phyloP scores from a whole-genome alignment of 805 yeast species.

The Jamesozyma spencerorum region DNA sequence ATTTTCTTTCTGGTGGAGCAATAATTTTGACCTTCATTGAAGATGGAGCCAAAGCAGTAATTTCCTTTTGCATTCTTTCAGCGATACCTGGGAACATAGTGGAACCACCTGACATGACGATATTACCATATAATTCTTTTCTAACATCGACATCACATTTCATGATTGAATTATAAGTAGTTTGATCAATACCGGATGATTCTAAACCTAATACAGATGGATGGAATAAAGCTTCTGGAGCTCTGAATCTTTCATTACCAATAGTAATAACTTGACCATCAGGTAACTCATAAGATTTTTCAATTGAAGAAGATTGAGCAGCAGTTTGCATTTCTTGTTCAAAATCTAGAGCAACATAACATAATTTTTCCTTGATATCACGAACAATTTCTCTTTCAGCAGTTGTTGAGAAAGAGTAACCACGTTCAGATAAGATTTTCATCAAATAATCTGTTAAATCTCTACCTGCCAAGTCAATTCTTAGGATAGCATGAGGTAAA shows the following conservation, averaged over 20 bases:
- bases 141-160: slow-evolving; percentile 99
- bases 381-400: slow-evolving; percentile 96
- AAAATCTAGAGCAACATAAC: slow-evolving; percentile 97
- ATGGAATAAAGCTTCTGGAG: slow-evolving; percentile 99
- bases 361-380: slow-evolving; percentile 90
- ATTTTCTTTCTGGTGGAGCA: slow-evolving; percentile 99
- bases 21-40: slow-evolving; percentile 99
- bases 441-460: slow-evolving; percentile 97
- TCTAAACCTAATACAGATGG: slow-evolving; percentile 86
- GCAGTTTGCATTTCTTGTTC: slow-evolving; percentile 99
- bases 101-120: slow-evolving; percentile 99
- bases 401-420: slow-evolving; percentile 96
- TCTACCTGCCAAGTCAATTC: slow-evolving; percentile 99
- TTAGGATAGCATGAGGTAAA: slow-evolving; percentile 95
- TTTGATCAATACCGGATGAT: slow-evolving; percentile 99
- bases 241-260: slow-evolving; percentile 99
- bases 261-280: slow-evolving; percentile 99
- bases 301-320: slow-evolving; percentile 94
- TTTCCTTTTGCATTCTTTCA: slow-evolving; percentile 99
- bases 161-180: slow-evolving; percentile 64
- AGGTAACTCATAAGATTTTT: slow-evolving; percentile 98
- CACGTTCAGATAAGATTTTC: slow-evolving; percentile 98
- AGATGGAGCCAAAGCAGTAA: slow-evolving; percentile 98
- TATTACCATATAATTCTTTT: slow-evolving; percentile 97
- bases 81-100: slow-evolving; percentile 99